A percentile compares a stretch with the other conserved stretches of the same genome.
Conservation (phyloP, 2,329 filamentous ascomycete genomes). For the Penicillium verrucosum region DNA sequence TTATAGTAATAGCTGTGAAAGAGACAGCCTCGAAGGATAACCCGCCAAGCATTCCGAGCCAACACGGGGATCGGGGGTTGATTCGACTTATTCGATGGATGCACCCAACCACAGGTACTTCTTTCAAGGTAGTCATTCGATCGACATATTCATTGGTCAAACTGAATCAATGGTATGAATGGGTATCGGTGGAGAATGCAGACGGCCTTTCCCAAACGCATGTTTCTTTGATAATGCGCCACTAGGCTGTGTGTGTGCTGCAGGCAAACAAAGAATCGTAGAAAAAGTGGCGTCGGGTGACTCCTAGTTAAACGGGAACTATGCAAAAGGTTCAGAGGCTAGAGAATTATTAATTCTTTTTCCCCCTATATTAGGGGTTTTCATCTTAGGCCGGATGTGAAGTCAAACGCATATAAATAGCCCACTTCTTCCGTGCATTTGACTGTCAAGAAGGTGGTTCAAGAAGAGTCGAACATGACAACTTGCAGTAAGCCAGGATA, state of each 20-base stretch:
- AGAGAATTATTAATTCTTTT: background rate
- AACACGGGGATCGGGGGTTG: background rate
- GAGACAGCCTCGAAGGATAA: background rate
- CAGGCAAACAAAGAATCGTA: slow-evolving; percentile 6
- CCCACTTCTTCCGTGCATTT: background rate
- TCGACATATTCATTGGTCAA: background rate
- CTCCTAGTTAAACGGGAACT: background rate
- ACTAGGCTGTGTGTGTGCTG: background rate
- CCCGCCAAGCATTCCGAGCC: background rate
- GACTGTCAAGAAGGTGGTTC: background rate
- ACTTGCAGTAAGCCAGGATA: background rate
- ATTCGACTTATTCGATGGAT: background rate
- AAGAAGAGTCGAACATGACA: background rate
- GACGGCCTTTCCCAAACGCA: background rate
- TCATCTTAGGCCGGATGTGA: background rate
- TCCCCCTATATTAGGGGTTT: background rate
- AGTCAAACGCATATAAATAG: background rate
- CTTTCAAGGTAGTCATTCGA: background rate
- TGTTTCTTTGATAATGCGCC: slow-evolving; percentile 3
- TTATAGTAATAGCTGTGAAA: background rate
- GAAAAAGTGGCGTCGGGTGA: background rate
- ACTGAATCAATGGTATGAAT: background rate
- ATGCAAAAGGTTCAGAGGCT: background rate
- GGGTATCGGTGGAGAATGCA: background rate
- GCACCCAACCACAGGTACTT: background rate